Evolutionary conservation across 2,329 filamentous ascomycete species (phyloP), one percentile per base, ranked within the genome.

Genomic region (Nemania bipapillata): DNA sequence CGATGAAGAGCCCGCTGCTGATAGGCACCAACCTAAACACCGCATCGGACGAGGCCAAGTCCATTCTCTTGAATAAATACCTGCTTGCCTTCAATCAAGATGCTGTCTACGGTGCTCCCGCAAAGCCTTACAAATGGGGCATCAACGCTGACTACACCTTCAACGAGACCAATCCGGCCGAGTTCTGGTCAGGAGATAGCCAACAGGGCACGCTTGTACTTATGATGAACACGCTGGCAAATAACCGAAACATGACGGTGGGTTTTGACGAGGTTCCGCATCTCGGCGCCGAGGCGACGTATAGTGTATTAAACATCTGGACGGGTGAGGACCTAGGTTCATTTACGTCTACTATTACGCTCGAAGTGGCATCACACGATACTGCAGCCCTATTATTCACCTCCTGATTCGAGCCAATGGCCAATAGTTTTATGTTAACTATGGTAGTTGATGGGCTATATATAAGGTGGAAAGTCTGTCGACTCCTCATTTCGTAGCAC

Each of bases 1-100:
- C 80, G 1, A 81, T 86, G 77, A 86, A 85, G 73, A 81, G 80
- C 4, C 84, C 85, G 0, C 72, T 87, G 22, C 80, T 87, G 28
- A 85, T 87, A 55, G 84, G 85, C 35, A 81, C 82, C 0, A 73
- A 78, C 72, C 77, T 85, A 4, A 74, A 80, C 26, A 67, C 73
- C 0, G 78, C 86, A 8, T 74, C 73, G 1, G 68, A 75, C 9
- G 73, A 77, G 1, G 79, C 81, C 49, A 72, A 85, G 5, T 72
- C 76, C 0, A 80, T 86, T 11, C 74, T 86, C 1, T 78, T 79
- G 17, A 86, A 86, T 66, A 72, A 73, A 67, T 70, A 80, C 50
- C 69, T 82, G 11, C 71, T 82, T 17, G 77, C 73, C 1, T 81
- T 86, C 75, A 83, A 84, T 72, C 85, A 87, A 72, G 84, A 86